Evolutionary conservation across 2,329 filamentous ascomycete genomes (phyloP).

Genomic region (Ophiostoma himal-ulmi): DNA sequence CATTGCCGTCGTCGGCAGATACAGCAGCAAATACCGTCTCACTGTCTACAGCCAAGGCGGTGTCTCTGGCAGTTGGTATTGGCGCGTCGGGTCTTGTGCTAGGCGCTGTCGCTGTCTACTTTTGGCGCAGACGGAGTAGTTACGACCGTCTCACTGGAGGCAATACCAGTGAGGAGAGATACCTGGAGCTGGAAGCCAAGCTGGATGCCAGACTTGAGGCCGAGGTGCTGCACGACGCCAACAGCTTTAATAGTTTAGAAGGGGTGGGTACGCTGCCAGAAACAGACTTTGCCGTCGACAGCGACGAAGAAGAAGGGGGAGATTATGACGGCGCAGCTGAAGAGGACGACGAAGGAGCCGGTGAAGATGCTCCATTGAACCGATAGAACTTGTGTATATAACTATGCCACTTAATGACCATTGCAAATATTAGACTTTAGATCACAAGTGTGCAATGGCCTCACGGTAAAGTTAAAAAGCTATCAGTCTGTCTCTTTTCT

Average conservation of each 20-base stretch:
- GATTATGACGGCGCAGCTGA: background rate
- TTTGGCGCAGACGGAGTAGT: background rate
- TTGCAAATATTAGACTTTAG: background rate
- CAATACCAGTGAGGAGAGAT: background rate
- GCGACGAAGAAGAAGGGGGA: constrained; percentile 1
- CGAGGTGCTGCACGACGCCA: background rate
- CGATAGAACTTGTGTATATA: background rate
- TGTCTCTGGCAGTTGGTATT: background rate
- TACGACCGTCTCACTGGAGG: background rate
- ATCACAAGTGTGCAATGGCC: background rate
- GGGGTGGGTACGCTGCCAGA: background rate
- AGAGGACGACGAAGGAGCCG: background rate
- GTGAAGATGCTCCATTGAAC: constrained; percentile 1
- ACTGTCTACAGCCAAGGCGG: background rate
- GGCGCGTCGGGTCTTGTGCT: background rate
- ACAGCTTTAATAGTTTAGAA: background rate
- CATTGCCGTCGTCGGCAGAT: background rate
- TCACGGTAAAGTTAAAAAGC: background rate
- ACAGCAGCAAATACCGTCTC: background rate
- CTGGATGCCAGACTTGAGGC: constrained; percentile 8
- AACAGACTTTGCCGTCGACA: constrained; percentile 7
- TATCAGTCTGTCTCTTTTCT: background rate
- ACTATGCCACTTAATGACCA: background rate
- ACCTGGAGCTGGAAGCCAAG: constrained; percentile 10
- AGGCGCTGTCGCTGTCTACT: background rate